phyloP scores from a whole-genome alignment of 163 green algal genomes.

The Scenedesmus sp. region DNA sequence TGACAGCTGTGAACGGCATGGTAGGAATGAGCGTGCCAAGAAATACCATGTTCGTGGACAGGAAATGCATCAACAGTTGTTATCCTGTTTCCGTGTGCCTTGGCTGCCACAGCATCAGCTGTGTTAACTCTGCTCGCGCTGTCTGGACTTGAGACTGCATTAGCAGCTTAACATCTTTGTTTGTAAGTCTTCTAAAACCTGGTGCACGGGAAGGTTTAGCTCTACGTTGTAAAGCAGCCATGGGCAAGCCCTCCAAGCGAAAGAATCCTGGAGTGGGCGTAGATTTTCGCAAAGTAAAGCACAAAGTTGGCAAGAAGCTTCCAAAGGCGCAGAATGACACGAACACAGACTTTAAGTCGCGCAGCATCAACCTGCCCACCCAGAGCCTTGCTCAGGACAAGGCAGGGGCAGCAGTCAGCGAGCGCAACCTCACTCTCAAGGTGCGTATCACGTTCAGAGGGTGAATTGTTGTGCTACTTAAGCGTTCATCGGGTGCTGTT shows the following conservation, averaged over 20 bases:
- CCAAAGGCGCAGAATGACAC: conserved; percentile 88
- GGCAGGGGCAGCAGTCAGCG: conserved; percentile 76
- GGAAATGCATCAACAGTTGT: too few relatives aligned
- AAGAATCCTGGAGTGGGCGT: conserved; percentile 89
- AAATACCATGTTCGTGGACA: too few relatives aligned
- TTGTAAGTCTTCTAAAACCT: not conserved
- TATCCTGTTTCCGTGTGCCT: too few relatives aligned
- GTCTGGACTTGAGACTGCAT: too few relatives aligned
- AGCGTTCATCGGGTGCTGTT: not conserved
- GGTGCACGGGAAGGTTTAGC: not conserved
- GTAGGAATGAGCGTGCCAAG: too few relatives aligned
- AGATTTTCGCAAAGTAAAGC: conserved; percentile 90
- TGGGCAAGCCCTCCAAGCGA: conserved; percentile 61
- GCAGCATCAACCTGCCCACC: conserved; percentile 79
- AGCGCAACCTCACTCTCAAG: conserved; percentile 88
- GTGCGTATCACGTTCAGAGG: conserved; percentile 53
- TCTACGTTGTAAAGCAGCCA: not conserved
- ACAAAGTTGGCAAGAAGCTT: conserved; percentile 91
- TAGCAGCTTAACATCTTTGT: not conserved
- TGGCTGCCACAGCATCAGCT: too few relatives aligned
- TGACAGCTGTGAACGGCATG: too few relatives aligned
- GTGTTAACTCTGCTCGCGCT: too few relatives aligned
- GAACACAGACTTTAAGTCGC: conserved; percentile 79
- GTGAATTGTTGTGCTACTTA: not conserved
- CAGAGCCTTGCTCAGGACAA: conserved; percentile 79